These are phyloP conservation scores for Salicornia ramosissima DNA, from an alignment of 148 eudicot genomes.

Conservation along the genomic window DNA sequence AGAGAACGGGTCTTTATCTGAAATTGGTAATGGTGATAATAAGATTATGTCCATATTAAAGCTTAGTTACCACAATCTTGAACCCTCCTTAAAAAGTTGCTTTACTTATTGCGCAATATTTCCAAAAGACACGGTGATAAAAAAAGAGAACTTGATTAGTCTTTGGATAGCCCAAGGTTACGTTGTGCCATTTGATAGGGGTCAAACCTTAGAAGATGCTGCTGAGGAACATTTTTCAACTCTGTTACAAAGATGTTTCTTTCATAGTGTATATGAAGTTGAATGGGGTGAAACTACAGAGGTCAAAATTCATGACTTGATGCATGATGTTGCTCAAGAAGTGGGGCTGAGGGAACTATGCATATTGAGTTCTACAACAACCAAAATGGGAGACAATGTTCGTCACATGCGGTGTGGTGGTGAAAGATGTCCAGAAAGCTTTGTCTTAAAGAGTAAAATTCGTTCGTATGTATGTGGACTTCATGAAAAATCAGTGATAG, in stretches of 20 bases:
- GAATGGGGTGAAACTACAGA: background rate
- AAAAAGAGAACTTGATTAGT: conserved; percentile 15
- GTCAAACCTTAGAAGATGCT: conserved; percentile 20
- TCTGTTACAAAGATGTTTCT: conserved; percentile 24
- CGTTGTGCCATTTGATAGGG: background rate
- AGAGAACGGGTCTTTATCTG: conserved; percentile 1
- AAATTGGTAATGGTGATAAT: background rate
- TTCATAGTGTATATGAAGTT: conserved; percentile 10
- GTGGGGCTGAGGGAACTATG: conserved; percentile 1
- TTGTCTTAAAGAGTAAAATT: background rate
- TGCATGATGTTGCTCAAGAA: conserved; percentile 18
- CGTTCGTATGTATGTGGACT: background rate
- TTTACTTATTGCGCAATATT: conserved; percentile 24
- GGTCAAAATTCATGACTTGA: conserved; percentile 19
- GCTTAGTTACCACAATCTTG: conserved; percentile 28
- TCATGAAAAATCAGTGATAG: too few species aligned
- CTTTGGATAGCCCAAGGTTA: conserved; percentile 27
- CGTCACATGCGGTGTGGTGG: conserved; percentile 18
- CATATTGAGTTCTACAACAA: background rate
- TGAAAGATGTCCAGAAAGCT: background rate
- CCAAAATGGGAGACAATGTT: background rate
- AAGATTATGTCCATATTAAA: conserved; percentile 20
- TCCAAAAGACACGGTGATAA: conserved; percentile 19
- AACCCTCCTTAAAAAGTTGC: conserved; percentile 15
- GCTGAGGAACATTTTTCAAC: conserved; percentile 21